These are phyloP conservation scores for Hansenula lynferdii DNA, from an alignment of 1,139 yeast genomes.

Conservation along the genomic window DNA sequence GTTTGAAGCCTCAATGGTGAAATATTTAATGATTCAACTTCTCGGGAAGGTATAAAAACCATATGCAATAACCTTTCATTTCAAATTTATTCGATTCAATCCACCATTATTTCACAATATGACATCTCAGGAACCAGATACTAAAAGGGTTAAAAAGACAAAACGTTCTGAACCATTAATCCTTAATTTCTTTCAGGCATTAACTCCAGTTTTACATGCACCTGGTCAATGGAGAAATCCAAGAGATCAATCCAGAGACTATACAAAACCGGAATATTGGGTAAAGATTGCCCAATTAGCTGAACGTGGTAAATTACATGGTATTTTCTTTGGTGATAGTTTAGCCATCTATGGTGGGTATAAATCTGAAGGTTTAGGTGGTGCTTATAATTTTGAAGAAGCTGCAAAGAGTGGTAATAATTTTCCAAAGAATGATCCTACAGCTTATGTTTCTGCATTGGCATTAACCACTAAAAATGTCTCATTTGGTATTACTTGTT, in stretches of 20 bases:
- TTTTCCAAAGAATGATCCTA: conserved; percentile 39
- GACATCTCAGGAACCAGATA: conserved; percentile 1
- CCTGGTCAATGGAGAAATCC: conserved; percentile 43
- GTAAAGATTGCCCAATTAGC: conserved; percentile 37
- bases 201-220: conserved; percentile 31
- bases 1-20: no score
- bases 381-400: conserved; percentile 34
- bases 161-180: conserved; percentile 6
- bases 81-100: no score
- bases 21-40: no score
- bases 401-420: conserved; percentile 40
- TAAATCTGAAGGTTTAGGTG: conserved; percentile 21
- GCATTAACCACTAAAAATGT: conserved; percentile 39
- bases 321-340: conserved; percentile 43
- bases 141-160: background rate
- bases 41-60: no score
- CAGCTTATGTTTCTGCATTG: conserved; percentile 37
- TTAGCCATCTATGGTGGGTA: conserved; percentile 42
- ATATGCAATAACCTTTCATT: no score
- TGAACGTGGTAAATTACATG: conserved; percentile 42
- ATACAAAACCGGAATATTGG: conserved; percentile 41
- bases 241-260: conserved; percentile 32
- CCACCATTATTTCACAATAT: background rate
- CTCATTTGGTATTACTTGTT: conserved; percentile 37
- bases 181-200: conserved; percentile 13